Evolutionary conservation across 139 green algal genomes (phyloP).

Genomic region (Klebsormidium nitens): DNA sequence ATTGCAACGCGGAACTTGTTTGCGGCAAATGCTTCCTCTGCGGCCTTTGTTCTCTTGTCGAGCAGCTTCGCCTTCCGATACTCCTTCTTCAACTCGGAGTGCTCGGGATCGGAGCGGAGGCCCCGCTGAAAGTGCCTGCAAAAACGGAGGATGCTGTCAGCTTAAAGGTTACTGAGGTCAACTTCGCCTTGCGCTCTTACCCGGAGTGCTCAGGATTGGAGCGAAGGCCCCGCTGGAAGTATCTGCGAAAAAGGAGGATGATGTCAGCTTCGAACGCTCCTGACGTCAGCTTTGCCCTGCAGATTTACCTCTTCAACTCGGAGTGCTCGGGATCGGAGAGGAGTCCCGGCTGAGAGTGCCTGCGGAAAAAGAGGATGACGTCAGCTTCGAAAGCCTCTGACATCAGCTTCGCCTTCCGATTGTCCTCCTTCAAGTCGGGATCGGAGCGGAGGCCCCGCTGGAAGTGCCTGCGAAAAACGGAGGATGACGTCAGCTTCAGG

Average conservation of each 20-base stretch:
- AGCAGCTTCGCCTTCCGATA: slow-evolving; percentile 42
- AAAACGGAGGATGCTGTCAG: not conserved
- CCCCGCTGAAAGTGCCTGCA: slow-evolving; percentile 35
- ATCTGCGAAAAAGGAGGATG: not conserved
- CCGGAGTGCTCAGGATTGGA: not conserved
- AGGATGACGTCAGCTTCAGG: no score
- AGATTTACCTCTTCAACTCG: slow-evolving; percentile 32
- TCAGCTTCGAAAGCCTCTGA: not conserved
- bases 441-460: not conserved
- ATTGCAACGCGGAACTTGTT: slow-evolving; percentile 21
- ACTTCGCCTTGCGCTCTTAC: not conserved
- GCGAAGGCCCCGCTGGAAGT: not conserved
- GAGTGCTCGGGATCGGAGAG: slow-evolving; percentile 37
- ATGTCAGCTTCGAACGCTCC: no score
- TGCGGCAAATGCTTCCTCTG: slow-evolving; percentile 19
- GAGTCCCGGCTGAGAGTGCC: slow-evolving; percentile 35
- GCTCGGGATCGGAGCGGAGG: slow-evolving; percentile 36
- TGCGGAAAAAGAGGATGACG: not conserved
- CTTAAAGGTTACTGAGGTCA: not conserved
- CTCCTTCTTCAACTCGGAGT: slow-evolving; percentile 36
- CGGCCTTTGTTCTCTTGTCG: slow-evolving; percentile 34
- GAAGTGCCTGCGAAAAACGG: not conserved
- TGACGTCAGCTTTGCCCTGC: slow-evolving; percentile 40
- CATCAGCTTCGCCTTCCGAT: not conserved
- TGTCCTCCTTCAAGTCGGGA: not conserved